These are phyloP conservation scores for Leishmania amazonensis DNA, from an alignment of 208 protist species.

Conservation along the genomic window DNA sequence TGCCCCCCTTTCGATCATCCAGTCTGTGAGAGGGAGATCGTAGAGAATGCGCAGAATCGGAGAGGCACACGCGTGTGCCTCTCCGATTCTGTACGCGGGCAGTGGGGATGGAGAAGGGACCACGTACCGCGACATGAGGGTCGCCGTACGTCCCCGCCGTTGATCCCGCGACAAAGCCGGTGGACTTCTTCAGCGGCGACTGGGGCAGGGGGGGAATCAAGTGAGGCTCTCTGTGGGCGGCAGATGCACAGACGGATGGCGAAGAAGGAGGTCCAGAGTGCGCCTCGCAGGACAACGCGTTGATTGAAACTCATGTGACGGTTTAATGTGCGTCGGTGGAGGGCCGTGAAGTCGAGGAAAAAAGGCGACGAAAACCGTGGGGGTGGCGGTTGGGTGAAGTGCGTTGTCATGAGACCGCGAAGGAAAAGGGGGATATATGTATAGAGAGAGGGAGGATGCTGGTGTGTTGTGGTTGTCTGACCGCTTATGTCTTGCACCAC, in stretches of 20 bases:
- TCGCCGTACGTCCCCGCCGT: not conserved
- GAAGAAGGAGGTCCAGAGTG: not conserved
- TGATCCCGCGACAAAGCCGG: not conserved
- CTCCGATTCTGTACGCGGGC: too few relatives aligned
- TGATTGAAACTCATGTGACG: not conserved
- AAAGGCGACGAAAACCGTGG: not conserved
- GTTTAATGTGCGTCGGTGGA: not conserved
- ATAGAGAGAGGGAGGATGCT: not conserved
- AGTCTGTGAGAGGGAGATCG: not conserved
- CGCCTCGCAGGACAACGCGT: not conserved
- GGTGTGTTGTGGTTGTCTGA: not conserved
- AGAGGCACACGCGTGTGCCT: too few relatives aligned
- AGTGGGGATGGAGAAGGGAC: not conserved
- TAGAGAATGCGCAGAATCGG: too few relatives aligned
- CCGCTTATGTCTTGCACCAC: not conserved
- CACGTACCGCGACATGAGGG: not conserved
- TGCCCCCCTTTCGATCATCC: not conserved
- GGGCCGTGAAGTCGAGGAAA: not conserved
- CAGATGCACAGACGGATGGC: not conserved
- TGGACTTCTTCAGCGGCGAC: not conserved
- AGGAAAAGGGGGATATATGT: not conserved
- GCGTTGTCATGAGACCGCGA: not conserved
- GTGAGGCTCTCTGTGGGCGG: not conserved
- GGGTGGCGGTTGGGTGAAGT: not conserved
- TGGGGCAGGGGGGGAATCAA: not conserved